Base-by-base conservation (phyloP, 2,329 filamentous ascomycete genomes). In the Cladophialophora psammophila region DNA sequence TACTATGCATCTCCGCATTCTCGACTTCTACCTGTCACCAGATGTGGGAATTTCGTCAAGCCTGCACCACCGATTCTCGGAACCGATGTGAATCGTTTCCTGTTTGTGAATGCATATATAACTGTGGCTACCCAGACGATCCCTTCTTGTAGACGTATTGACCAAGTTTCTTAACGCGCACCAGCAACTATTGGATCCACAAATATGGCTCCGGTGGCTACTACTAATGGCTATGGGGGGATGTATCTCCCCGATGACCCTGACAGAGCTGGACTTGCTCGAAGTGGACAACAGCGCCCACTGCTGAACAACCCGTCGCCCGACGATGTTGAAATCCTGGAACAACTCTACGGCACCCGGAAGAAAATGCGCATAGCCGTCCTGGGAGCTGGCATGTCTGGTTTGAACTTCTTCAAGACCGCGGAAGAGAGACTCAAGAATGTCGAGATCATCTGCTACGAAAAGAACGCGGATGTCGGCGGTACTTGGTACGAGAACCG, bases 401-500 rank as follows among this genome's bases (percentile, higher is more conserved):
- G 71, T 26, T 52, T 73, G 34, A 67, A 68, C 52, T 63, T 72
- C 36, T 66, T 66, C 59, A 54, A 64, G 34, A 56, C 59, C 54
- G 61, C 65, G 7, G 64, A 73, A 56, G 38, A 66, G 12, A 40
- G 63, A 8, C 66, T 65, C 53, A 64, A 64, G 61, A 70, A 70
- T 56, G 69, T 67, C 7, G 72, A 72, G 26, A 69, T 75, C 52
- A 71, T 69, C 18, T 64, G 71, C 32, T 77, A 76, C 48, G 75
- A 76, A 26, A 76, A 75, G 71, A 79, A 79, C 52, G 68, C 74
- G 13, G 74, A 76, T 36, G 71, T 79, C 59, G 78, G 77, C 6
- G 77, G 76, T 13, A 76, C 77, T 55, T 78, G 76, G 77, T 72
- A 80, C 3, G 80, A 80, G 57, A 82, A 82, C 60, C 71, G 74